Base-by-base conservation (phyloP, 2,329 filamentous ascomycete species). In the Zymoseptoria passerinii region DNA sequence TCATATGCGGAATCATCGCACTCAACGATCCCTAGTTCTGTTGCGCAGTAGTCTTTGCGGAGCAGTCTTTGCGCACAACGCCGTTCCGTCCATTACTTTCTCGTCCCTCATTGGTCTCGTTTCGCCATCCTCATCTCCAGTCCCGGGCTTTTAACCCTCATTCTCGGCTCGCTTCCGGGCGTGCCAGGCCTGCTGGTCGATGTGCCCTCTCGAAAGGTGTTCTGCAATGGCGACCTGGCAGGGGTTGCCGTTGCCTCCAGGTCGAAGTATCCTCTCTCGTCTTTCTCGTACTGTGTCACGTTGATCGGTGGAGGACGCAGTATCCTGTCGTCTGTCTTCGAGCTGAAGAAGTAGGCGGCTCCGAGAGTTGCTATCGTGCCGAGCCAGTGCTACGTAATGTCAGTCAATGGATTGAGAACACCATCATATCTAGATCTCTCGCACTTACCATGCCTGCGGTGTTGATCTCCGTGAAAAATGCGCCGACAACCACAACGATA, bases 271-370 rank as follows among this genome's bases (percentile, higher is more conserved):
- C 68, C 55, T 28, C 54, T 54, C 40, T 54, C 57, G 69, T 73
- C 83, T 74, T 95, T 94, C 71, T 96, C 90, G 68, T 88, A 91
- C 63, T 78, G 83, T 52, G 86, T 86, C 61, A 92, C 85, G 63
- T 77, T 82, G 67, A 90, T 84, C 0, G 87, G 83, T 0, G 83
- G 77, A 20, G 89, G 84, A 16, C 85, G 82, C 56, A 79, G 74
- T 27, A 61, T 52, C 9, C 58, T 60, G n/a, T 61, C 59, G 61
- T 80, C 77, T 62, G 90, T 83, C 0, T 84, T 81, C 5, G 82
- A 81, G 61, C 84, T 90, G 77, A 96, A 96, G 16, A 96, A 79
- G 71, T 91, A 96, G 1, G 90, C 95, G 2, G 92, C 87, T 49
- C 83, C 80, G 0, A 96, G 76, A 8, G 97, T 92, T 53, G 94